Conservation (phyloP, 371 early-diverging fungal species). For the Mortierella sp. region DNA sequence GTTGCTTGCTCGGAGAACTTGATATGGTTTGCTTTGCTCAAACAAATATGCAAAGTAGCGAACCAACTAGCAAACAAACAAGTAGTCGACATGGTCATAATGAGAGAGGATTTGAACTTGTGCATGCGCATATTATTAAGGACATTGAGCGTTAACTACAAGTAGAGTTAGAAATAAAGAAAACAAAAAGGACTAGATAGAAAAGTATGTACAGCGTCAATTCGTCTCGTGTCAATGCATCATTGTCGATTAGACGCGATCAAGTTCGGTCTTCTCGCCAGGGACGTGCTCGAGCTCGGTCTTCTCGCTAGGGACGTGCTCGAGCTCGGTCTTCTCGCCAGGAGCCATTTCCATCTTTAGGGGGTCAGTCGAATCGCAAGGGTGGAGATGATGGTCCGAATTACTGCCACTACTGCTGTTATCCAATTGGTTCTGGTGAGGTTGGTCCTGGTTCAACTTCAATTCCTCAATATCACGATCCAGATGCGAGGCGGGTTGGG, state of each 20-base stretch:
- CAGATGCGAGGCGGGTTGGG: constrained; percentile 22
- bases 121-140: not conserved
- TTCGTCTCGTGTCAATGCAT: not conserved
- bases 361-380: not conserved
- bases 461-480: constrained; percentile 34
- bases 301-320: not conserved
- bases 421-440: not conserved
- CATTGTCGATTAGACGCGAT: not conserved
- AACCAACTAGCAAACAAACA: not conserved
- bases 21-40: not conserved
- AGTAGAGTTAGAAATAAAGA: not conserved
- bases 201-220: not conserved
- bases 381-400: not conserved
- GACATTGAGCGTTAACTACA: not conserved
- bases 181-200: not conserved
- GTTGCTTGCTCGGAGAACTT: not conserved
- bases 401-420: not conserved
- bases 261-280: not conserved
- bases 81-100: not conserved
- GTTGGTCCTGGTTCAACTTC: constrained; percentile 11
- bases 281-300: not conserved
- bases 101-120: not conserved
- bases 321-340: not conserved
- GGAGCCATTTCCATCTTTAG: not conserved
- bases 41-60: not conserved